Evolutionary conservation across 176 grass and related monocot genomes (phyloP).

Genomic region (Saccharum officinarum): DNA sequence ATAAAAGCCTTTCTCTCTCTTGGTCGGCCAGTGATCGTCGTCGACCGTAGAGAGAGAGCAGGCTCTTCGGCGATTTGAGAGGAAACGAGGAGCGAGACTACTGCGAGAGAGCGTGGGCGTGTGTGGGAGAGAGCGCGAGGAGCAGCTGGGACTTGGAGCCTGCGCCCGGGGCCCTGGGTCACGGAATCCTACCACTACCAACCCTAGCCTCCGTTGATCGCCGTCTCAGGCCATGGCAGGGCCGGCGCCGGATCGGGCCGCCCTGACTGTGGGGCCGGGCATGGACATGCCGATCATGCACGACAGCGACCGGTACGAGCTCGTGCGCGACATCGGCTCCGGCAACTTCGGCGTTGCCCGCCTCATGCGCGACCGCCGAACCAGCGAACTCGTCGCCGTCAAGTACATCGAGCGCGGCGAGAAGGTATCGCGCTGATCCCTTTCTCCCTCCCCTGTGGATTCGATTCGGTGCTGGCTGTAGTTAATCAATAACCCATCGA

Average conservation of each 20-base stretch:
- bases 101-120: background rate
- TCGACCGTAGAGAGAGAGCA: background rate
- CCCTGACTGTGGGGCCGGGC: constrained; percentile 76
- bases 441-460: background rate
- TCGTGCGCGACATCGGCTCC: constrained; percentile 84
- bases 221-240: constrained; percentile 41
- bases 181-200: constrained; percentile 14
- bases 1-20: background rate
- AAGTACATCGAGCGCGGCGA: constrained; percentile 96
- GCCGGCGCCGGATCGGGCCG: constrained; percentile 65
- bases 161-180: background rate
- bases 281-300: constrained; percentile 99
- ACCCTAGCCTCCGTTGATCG: constrained; percentile 10
- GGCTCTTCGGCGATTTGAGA: constrained; percentile 26
- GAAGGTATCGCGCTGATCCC: constrained; percentile 48
- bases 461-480: constrained; percentile 6
- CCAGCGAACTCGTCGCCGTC: constrained; percentile 81
- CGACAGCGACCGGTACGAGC: constrained; percentile 87
- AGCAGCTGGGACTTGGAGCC: background rate
- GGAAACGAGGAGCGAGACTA: background rate
- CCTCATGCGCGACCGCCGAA: constrained; percentile 87
- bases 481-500: background rate
- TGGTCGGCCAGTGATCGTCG: constrained; percentile 37
- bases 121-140: background rate
- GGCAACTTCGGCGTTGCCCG: constrained; percentile 90